Conservation (phyloP, 345 rosid genomes). For the Streptanthus diversifolius region DNA sequence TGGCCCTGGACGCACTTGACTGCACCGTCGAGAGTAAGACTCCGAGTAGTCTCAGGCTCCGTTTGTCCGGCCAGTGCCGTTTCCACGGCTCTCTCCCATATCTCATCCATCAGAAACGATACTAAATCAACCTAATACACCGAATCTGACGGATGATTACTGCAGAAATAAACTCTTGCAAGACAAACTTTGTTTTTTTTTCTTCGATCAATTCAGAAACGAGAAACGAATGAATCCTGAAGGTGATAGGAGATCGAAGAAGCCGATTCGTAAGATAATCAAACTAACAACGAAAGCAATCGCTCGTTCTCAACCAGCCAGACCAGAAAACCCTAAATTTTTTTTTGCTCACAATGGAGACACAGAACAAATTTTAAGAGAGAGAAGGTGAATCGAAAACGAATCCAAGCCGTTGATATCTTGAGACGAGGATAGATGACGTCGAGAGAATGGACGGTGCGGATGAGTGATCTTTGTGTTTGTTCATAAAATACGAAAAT, state of each 20-base stretch:
- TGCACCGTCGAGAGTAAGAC: slow-evolving; percentile 69
- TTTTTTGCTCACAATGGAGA: background rate
- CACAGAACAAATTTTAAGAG: background rate
- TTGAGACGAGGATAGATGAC: background rate
- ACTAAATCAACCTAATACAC: background rate
- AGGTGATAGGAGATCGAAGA: no score
- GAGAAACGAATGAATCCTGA: background rate
- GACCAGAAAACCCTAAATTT: background rate
- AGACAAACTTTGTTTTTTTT: background rate
- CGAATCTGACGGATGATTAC: background rate
- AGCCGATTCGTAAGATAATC: no score
- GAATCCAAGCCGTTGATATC: background rate
- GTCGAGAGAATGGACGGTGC: background rate
- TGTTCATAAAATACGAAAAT: background rate
- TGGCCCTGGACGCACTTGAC: slow-evolving; percentile 68
- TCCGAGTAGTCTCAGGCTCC: slow-evolving; percentile 40
- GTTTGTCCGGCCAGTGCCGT: slow-evolving; percentile 59
- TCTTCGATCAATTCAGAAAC: background rate
- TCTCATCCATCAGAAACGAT: slow-evolving; percentile 51
- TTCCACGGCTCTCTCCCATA: slow-evolving; percentile 77
- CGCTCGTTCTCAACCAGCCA: background rate
- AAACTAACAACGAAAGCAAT: no score
- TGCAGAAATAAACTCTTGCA: background rate
- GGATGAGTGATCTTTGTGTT: background rate
- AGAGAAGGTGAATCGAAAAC: background rate